Evolutionary conservation across 2,329 filamentous ascomycete species (phyloP).

Genomic region (Colletotrichum sp.): DNA sequence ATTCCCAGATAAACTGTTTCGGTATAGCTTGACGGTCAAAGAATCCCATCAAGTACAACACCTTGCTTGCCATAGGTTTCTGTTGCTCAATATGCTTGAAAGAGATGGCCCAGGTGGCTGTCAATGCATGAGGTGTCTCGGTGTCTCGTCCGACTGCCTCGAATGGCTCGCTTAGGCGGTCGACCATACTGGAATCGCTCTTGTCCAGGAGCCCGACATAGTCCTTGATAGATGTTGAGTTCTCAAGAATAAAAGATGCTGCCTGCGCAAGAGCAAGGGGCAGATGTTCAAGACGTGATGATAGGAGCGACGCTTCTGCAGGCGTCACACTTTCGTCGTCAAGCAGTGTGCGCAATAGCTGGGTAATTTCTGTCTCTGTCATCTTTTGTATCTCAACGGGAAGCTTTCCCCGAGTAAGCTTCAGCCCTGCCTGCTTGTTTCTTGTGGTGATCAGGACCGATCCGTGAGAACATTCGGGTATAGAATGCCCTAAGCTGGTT

Average conservation of each 20-base stretch:
- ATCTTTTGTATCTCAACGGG: conserved; percentile 32
- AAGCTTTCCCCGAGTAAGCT: conserved; percentile 23
- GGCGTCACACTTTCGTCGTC: too few species aligned
- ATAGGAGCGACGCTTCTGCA: too few species aligned
- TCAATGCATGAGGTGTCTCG: conserved; percentile 29
- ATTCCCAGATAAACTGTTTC: conserved; percentile 30
- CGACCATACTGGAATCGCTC: too few species aligned
- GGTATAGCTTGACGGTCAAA: conserved; percentile 40
- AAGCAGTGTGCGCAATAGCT: conserved; percentile 27
- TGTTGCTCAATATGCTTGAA: conserved; percentile 35
- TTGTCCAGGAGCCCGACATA: too few species aligned
- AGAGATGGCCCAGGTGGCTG: conserved; percentile 30
- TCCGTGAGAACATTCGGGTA: conserved; percentile 35
- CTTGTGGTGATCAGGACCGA: conserved; percentile 37
- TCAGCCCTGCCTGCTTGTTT: conserved; percentile 32
- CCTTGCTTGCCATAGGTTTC: conserved; percentile 37
- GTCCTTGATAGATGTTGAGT: too few species aligned
- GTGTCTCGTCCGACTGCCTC: conserved; percentile 31
- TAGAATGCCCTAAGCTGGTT: conserved; percentile 20
- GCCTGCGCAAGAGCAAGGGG: too few species aligned
- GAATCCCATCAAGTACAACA: conserved; percentile 47
- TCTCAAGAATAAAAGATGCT: too few species aligned
- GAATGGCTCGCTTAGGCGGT: conserved; percentile 30
- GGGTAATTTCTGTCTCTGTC: conserved; percentile 26
- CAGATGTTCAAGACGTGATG: too few species aligned